Base-by-base conservation (phyloP, 176 grass and related monocot genomes). In the Eragrostis nindensis region DNA sequence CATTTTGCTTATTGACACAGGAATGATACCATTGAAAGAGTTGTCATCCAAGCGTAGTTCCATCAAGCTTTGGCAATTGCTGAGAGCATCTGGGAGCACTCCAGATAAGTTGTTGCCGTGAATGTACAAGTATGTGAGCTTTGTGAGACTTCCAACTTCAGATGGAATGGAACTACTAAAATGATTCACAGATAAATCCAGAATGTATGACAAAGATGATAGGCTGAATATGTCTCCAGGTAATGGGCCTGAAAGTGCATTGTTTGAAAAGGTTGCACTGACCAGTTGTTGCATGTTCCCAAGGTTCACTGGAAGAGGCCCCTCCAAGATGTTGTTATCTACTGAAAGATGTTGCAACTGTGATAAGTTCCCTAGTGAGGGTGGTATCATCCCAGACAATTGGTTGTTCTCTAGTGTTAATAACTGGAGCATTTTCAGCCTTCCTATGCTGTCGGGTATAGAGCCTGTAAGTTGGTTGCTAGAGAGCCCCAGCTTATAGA, bases 11-110 rank as follows among this genome's bases (percentile, higher is more conserved):
- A 86, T 55, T 47, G 79, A 81, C n/a, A 16, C 57, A 40, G 86
- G 74, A 66, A 92, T 78, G 25, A 45, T 21, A 29, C 83, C 75
- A 18, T 16, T 86, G 42, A 89, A 73, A 7, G 50, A 69, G 63
- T 92, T 92, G 21, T 68, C 46, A 63, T 74, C 82, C 62, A 90
- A 71, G 6, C 65, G 71, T 16, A 90, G 74, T 47, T 83, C 71
- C 54, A 86, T 86, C 60, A 90, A 63, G 40, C 74, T 86, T 30
- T 80, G 71, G 55, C 67, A 90, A 68, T 83, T 79, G 5, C 71
- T n/a, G n/a, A 87, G 71, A 44, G 49, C 57, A 5, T 60, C n/a
- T 30, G 84, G 84, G 3, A 90, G 66, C 27, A 56, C 79, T 40
- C 84, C 88, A 8, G 68, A 52, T 67, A 90, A 83, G 43, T 42